Base-by-base conservation (phyloP, 1,139 yeast genomes). In the Yamadazyma diddensiae region DNA sequence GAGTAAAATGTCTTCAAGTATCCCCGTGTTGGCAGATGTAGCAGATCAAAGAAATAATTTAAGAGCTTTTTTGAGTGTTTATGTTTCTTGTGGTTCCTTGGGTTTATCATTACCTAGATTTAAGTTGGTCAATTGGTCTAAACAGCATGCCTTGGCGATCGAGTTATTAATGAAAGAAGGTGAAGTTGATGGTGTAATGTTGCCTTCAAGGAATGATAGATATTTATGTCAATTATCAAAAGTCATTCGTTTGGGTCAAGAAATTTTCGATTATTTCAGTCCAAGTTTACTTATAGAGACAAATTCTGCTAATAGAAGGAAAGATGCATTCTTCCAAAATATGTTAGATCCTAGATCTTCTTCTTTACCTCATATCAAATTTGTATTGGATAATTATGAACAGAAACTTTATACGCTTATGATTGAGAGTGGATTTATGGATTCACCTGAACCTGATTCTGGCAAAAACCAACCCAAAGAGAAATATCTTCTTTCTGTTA, bases 31-130 rank as follows among this genome's bases (percentile, higher is more conserved):
- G 11, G 32, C 46, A 2, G 64, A 57, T 37, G 49, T 46, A 21
- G 53, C 67, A 2, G 56, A 54, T 28, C 67, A 65, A 35, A 50
- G 73, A 21, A 63, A 65, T 38, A 57, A 60, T 34, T 42, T 73
- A 12, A 46, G 79, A 26, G 55, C 71, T 0, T 63, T 66, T 38
- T 47, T 73, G 41, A 65, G 70, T 35, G 72, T 71, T 8, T 73
- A 71, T 47, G 57, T 71, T 24, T 65, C 72, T 37, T 70, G 77
- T 48, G 76, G 75, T 3, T 65, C 74, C 3, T 51, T 73, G 15
- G 77, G 73, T 7, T 51, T 73, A 26, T 66, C 77, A 2, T 53
- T 73, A 30, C 72, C 77, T 4, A 55, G 76, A 34, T 73, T 73
- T 45, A 70, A 65, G 42, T 56, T 70, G 22, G 74, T 72, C 3